These are phyloP conservation scores for Pythium brachiatum DNA, from an alignment of 352 stramenopile genomes.

Conservation along the genomic window DNA sequence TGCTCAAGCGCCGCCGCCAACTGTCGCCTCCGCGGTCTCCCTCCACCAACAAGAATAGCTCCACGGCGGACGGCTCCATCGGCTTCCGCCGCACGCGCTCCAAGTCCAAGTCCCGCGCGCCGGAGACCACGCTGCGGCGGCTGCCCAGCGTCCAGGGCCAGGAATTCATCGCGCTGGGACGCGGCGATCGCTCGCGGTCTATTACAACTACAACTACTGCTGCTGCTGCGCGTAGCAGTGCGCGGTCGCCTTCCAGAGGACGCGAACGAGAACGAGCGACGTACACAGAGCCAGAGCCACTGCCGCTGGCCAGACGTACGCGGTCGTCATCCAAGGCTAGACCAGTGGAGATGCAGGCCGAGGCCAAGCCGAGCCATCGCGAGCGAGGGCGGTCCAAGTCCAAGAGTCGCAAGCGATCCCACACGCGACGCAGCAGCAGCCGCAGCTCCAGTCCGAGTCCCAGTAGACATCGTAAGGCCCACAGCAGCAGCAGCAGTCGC, in stretches of 20 bases:
- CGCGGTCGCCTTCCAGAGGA: slow-evolving; percentile 4
- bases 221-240: background rate
- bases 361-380: slow-evolving; percentile 15
- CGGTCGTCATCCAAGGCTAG: slow-evolving; percentile 42
- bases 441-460: slow-evolving; percentile 13
- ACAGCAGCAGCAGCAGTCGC: background rate
- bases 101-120: slow-evolving; percentile 60
- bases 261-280: background rate
- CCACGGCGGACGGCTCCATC: slow-evolving; percentile 18
- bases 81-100: slow-evolving; percentile 41
- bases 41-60: background rate
- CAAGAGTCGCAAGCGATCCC: slow-evolving; percentile 18
- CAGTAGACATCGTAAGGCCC: slow-evolving; percentile 4
- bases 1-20: slow-evolving; percentile 55
- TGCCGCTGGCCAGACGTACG: slow-evolving; percentile 26
- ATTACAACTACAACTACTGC: background rate
- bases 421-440: background rate
- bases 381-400: slow-evolving; percentile 14
- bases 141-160: slow-evolving; percentile 29
- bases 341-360: slow-evolving; percentile 10
- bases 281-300: background rate
- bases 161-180: slow-evolving; percentile 53
- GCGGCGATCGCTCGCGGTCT: slow-evolving; percentile 6
- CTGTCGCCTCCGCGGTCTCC: slow-evolving; percentile 29
- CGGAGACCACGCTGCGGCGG: slow-evolving; percentile 23